Evolutionary conservation across 345 rosid species (phyloP).

Genomic region (Populus simonii): DNA sequence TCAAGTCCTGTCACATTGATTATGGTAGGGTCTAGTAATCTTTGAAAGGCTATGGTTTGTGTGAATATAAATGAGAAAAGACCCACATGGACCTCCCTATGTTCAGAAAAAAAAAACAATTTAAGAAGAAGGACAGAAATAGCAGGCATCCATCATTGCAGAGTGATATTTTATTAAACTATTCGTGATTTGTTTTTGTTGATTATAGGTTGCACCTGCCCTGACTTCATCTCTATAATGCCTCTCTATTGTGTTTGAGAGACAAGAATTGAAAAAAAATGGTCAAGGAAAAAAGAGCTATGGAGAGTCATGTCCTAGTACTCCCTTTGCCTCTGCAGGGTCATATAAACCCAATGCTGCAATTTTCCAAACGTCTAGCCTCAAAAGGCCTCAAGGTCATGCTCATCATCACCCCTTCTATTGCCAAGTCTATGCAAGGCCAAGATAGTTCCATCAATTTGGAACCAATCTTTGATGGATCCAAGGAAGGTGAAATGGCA

Average conservation of each 20-base stretch:
- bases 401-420: constrained; percentile 6
- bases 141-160: not conserved
- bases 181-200: not conserved
- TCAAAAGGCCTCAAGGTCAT: constrained; percentile 28
- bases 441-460: constrained; percentile 23
- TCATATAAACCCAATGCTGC: constrained; percentile 36
- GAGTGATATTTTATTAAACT: not conserved
- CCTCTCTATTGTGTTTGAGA: not conserved
- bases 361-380: constrained; percentile 26
- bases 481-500: constrained; percentile 26
- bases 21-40: too few species aligned
- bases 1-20: too few species aligned
- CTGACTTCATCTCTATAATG: not conserved
- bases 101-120: too few species aligned
- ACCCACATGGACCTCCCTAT: not conserved
- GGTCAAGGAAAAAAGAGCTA: not conserved
- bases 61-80: not conserved
- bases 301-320: constrained; percentile 10
- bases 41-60: not conserved
- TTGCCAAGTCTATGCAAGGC: constrained; percentile 17
- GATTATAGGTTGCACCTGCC: not conserved
- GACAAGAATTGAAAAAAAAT: not conserved
- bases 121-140: not conserved
- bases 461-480: constrained; percentile 30
- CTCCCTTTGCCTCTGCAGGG: constrained; percentile 28